These are phyloP conservation scores for Exophiala bonariae DNA, from an alignment of 2,329 filamentous ascomycete genomes.

Conservation along the genomic window DNA sequence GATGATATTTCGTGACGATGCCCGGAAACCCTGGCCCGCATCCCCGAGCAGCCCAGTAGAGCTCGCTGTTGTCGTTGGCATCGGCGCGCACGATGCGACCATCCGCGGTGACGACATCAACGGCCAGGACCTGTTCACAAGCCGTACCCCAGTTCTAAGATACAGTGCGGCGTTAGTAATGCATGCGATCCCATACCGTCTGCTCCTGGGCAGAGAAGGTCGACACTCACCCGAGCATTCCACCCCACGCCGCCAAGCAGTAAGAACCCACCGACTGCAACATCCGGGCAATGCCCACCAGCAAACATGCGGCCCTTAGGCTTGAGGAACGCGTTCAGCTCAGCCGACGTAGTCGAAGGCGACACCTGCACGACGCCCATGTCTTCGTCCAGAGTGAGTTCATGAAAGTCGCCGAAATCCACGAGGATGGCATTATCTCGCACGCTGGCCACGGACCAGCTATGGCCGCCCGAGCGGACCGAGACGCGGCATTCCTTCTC, in stretches of 20 bases:
- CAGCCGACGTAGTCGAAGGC: conserved; percentile 48
- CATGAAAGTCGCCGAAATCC: conserved; percentile 42
- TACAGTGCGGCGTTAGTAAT: background rate
- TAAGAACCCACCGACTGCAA: conserved; percentile 56
- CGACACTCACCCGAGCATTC: conserved; percentile 47
- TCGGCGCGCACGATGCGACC: conserved; percentile 40
- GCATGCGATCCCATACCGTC: background rate
- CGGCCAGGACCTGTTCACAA: conserved; percentile 46
- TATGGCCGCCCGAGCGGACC: conserved; percentile 51
- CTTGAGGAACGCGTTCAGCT: conserved; percentile 27
- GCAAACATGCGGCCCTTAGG: conserved; percentile 48
- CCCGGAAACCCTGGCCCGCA: conserved; percentile 55
- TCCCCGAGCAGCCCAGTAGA: conserved; percentile 53
- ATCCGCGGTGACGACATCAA: conserved; percentile 52
- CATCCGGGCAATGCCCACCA: conserved; percentile 55
- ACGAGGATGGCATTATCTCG: conserved; percentile 48
- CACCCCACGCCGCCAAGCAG: conserved; percentile 60
- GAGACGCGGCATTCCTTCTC: conserved; percentile 40
- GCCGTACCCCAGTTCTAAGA: conserved; percentile 57
- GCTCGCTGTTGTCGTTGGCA: conserved; percentile 43
- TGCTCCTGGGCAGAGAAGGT: background rate
- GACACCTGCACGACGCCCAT: conserved; percentile 44
- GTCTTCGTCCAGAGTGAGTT: conserved; percentile 40
- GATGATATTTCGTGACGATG: conserved; percentile 53
- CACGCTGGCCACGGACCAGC: conserved; percentile 52